These are phyloP conservation scores for Melastoma malabathricum DNA, from an alignment of 345 rosid species.

Conservation along the genomic window DNA sequence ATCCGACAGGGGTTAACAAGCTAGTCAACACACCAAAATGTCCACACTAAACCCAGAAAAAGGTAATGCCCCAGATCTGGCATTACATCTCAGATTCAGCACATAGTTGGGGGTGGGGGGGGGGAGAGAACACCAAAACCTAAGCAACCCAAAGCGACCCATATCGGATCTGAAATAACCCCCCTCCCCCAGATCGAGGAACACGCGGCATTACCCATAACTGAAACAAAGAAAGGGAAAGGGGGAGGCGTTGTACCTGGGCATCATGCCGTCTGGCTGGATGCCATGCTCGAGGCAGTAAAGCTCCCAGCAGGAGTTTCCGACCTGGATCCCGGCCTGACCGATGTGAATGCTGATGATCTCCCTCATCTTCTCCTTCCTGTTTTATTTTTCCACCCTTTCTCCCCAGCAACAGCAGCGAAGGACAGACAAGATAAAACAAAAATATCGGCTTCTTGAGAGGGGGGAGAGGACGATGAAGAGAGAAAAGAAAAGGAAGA, in stretches of 20 bases:
- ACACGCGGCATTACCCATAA: too few relatives aligned
- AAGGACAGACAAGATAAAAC: not conserved
- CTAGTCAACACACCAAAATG: too few relatives aligned
- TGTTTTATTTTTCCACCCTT: not conserved
- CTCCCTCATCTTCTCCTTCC: slow-evolving; percentile 32
- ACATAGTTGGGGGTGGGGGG: too few relatives aligned
- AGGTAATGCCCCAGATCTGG: too few relatives aligned
- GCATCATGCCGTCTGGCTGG: slow-evolving; percentile 54
- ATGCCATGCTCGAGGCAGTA: slow-evolving; percentile 52
- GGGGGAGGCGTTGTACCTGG: slow-evolving; percentile 19
- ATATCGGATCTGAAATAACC: too few relatives aligned
- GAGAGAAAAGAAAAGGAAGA: not conserved
- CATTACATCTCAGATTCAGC: too few relatives aligned
- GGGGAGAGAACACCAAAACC: too few relatives aligned
- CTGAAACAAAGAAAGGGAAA: not conserved
- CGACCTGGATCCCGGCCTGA: slow-evolving; percentile 55
- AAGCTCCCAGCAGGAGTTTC: slow-evolving; percentile 53
- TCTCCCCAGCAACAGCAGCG: not conserved
- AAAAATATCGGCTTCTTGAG: too few relatives aligned
- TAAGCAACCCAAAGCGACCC: too few relatives aligned
- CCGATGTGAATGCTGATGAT: slow-evolving; percentile 54
- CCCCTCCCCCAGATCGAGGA: too few relatives aligned
- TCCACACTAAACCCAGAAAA: too few relatives aligned
- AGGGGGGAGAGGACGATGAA: not conserved
- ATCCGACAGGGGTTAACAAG: too few relatives aligned